phyloP scores from a whole-genome alignment of 305 asterid species.

The Andrographis paniculata region DNA sequence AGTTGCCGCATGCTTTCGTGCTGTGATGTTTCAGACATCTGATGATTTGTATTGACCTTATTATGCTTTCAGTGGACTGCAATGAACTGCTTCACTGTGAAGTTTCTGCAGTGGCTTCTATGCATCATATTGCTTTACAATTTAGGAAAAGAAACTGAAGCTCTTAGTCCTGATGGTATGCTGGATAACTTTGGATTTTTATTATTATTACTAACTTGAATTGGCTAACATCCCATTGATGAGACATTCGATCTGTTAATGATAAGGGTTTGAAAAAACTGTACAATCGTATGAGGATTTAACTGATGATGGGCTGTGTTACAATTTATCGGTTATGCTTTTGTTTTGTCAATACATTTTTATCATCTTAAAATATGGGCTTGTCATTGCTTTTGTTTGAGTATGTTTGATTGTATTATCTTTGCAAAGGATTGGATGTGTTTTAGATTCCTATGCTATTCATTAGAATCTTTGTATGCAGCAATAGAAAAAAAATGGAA shows the following conservation, averaged over 20 bases:
- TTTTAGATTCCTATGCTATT: conserved; percentile 7
- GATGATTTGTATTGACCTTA: conserved; percentile 24
- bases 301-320: too few relatives aligned
- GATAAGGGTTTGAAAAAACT: too few relatives aligned
- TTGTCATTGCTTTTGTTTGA: too few relatives aligned
- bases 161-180: conserved; percentile 63
- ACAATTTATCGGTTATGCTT: too few relatives aligned
- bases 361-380: too few relatives aligned
- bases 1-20: conserved; percentile 17
- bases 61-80: conserved; percentile 34
- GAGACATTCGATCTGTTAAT: too few relatives aligned
- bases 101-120: conserved; percentile 33
- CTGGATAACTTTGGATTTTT: conserved; percentile 1
- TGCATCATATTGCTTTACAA: conserved; percentile 28
- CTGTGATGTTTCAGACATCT: conserved; percentile 19
- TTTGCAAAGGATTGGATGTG: background rate
- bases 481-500: conserved; percentile 11
- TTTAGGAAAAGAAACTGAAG: conserved; percentile 27
- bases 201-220: conserved; percentile 5
- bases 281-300: too few relatives aligned
- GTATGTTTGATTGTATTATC: background rate
- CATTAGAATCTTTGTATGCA: conserved; percentile 8
- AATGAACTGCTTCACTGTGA: conserved; percentile 38
- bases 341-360: too few relatives aligned
- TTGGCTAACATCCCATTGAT: conserved; percentile 16